A percentile compares a stretch with the other conserved stretches of the same genome.
Evolutionary conservation across 176 grass and related monocot genomes (phyloP).

Genomic region (Cymbopogon citratus): DNA sequence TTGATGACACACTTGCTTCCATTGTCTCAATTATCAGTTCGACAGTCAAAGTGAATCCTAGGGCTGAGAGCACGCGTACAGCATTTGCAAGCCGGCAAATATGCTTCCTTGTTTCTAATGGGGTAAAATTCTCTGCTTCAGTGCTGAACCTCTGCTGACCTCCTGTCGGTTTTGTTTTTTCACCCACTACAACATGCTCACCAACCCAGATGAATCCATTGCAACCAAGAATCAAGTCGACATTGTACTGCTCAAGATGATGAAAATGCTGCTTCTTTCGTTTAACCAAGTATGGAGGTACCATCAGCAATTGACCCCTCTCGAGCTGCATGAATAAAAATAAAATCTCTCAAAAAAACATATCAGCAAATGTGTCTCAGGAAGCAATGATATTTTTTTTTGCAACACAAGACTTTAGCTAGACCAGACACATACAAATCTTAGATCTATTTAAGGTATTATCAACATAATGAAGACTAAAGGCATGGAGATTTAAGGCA

Average conservation of each 20-base stretch:
- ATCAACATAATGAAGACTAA: not conserved
- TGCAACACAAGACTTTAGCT: not conserved
- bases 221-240: conserved; percentile 84
- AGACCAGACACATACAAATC: not conserved
- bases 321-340: conserved; percentile 55
- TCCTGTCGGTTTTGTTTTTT: conserved; percentile 29
- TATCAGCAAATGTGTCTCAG: not conserved
- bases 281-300: conserved; percentile 79
- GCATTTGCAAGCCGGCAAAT: conserved; percentile 82
- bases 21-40: conserved; percentile 58
- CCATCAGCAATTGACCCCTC: conserved; percentile 72
- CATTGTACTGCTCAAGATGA: conserved; percentile 63
- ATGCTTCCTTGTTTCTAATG: conserved; percentile 56
- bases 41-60: conserved; percentile 70
- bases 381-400: not conserved
- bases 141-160: conserved; percentile 25
- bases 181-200: conserved; percentile 55
- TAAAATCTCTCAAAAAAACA: not conserved
- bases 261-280: conserved; percentile 88
- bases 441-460: not conserved
- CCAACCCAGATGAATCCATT: conserved; percentile 92
- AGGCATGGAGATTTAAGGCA: not conserved
- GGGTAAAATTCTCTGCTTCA: conserved; percentile 36
- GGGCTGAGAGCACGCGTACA: conserved; percentile 56
- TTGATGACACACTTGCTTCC: conserved; percentile 51